Evolutionary conservation across 306 rosid species (phyloP).

Genomic region (Fragaria ananassa): DNA sequence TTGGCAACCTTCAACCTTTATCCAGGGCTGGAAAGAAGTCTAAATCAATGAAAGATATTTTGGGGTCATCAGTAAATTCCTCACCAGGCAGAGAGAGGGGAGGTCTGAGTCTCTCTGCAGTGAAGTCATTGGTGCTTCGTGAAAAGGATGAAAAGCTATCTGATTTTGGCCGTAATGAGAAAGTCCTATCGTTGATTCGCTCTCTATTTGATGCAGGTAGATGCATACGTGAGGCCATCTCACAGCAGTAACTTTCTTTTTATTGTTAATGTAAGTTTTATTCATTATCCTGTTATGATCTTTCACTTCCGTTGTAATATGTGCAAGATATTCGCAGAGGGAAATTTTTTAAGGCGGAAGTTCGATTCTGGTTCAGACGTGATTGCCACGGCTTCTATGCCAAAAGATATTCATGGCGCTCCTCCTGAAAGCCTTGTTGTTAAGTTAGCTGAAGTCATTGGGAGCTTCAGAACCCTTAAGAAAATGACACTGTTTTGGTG

Average conservation of each 20-base stretch:
- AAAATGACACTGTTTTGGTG: slow-evolving; percentile 91
- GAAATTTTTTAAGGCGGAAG: slow-evolving; percentile 71
- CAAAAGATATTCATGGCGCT: slow-evolving; percentile 90
- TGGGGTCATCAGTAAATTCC: slow-evolving; percentile 56
- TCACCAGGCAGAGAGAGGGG: slow-evolving; percentile 75
- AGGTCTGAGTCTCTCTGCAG: slow-evolving; percentile 67
- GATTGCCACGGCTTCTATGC: slow-evolving; percentile 48
- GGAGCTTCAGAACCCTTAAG: slow-evolving; percentile 64
- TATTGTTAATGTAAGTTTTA: slow-evolving; percentile 13
- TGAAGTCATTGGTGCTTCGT: slow-evolving; percentile 79
- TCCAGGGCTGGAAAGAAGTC: slow-evolving; percentile 75
- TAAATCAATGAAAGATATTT: slow-evolving; percentile 73
- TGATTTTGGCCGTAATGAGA: slow-evolving; percentile 58
- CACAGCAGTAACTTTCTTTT: slow-evolving; percentile 21
- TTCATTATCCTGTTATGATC: slow-evolving; percentile 48
- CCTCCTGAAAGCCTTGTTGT: slow-evolving; percentile 89
- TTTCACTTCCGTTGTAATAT: slow-evolving; percentile 79
- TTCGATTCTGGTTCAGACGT: slow-evolving; percentile 49
- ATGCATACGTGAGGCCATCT: slow-evolving; percentile 38
- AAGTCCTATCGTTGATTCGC: slow-evolving; percentile 53
- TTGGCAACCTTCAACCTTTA: slow-evolving; percentile 33
- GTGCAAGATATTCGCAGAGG: slow-evolving; percentile 93
- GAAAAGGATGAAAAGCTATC: slow-evolving; percentile 76
- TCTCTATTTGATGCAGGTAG: slow-evolving; percentile 85
- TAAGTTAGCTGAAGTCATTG: slow-evolving; percentile 84